Conservation (phyloP, 83 land plant genomes). For the Thuja plicata region DNA sequence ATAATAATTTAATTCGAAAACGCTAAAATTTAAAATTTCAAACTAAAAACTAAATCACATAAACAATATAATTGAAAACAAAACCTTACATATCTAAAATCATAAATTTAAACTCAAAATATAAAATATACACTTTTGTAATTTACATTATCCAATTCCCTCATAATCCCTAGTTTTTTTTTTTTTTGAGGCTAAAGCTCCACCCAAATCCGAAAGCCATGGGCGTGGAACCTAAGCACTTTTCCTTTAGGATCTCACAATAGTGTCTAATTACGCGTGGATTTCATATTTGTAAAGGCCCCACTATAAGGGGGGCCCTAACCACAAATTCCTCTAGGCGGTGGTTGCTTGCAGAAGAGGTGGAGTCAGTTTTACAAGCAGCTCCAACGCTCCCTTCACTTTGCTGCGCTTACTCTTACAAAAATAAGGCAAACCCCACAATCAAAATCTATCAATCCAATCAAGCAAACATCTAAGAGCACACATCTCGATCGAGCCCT, state of each 20-base stretch:
- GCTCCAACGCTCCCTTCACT: not conserved
- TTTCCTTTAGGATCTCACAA: not conserved
- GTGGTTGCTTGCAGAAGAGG: conserved; percentile 5
- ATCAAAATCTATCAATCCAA: not conserved
- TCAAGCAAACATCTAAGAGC: not conserved
- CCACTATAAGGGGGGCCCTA: not conserved
- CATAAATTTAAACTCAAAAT: too few species aligned
- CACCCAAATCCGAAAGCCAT: too few species aligned
- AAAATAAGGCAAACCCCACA: not conserved
- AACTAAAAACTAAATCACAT: too few species aligned
- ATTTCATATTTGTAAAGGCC: not conserved
- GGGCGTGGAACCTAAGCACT: not conserved
- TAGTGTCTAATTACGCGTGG: not conserved
- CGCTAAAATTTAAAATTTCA: too few species aligned
- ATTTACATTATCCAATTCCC: too few species aligned
- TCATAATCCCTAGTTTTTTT: too few species aligned
- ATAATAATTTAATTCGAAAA: too few species aligned
- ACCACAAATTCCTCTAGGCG: not conserved
- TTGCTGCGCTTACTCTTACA: not conserved
- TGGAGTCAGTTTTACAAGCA: not conserved
- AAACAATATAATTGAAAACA: too few species aligned
- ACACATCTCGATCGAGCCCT: not conserved
- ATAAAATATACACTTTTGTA: too few species aligned
- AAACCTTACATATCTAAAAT: too few species aligned
- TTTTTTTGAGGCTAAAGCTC: too few species aligned